Conservation (phyloP, 2,329 filamentous ascomycete species). For the Celoporthe dispersa region DNA sequence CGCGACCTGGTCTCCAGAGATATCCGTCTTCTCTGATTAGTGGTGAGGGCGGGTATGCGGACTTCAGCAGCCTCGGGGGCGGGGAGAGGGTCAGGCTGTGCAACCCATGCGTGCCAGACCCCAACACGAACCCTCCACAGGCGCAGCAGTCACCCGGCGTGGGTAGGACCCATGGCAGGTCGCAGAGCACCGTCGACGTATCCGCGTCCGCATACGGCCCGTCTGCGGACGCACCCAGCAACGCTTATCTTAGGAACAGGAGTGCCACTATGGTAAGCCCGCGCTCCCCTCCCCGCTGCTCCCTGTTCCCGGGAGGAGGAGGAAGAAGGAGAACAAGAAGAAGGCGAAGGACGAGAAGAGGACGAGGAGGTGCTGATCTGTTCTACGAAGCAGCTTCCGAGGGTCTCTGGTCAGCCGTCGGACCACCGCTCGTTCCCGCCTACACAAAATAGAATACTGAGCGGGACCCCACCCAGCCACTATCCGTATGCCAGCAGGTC, state of each 20-base stretch:
- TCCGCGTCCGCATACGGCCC: conserved; percentile 12
- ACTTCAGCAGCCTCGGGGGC: conserved; percentile 53
- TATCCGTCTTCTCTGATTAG: conserved; percentile 45
- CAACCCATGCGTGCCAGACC: conserved; percentile 66
- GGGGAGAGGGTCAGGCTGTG: conserved; percentile 64
- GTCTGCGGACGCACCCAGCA: conserved; percentile 38
- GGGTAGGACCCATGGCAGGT: conserved; percentile 46
- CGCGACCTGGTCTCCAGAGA: conserved; percentile 41
- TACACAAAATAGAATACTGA: conserved; percentile 46
- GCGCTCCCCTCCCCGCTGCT: not conserved
- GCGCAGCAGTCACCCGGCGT: conserved; percentile 34
- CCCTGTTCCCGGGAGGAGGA: not conserved
- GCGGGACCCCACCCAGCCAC: conserved; percentile 44
- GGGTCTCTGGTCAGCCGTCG: conserved; percentile 15
- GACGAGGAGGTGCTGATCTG: not conserved
- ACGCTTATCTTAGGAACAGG: conserved; percentile 46
- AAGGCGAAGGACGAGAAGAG: too few species aligned
- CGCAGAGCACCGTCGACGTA: conserved; percentile 48
- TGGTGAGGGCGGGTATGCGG: conserved; percentile 46
- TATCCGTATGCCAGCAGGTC: conserved; percentile 34
- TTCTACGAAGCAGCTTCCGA: conserved; percentile 10
- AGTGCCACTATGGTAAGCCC: conserved; percentile 56
- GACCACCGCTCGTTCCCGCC: conserved; percentile 35
- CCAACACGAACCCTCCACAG: conserved; percentile 61
- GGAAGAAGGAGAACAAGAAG: too few species aligned